phyloP scores from a whole-genome alignment of 768 basidiomycete genomes.

The Leccinum subtestaceum region DNA sequence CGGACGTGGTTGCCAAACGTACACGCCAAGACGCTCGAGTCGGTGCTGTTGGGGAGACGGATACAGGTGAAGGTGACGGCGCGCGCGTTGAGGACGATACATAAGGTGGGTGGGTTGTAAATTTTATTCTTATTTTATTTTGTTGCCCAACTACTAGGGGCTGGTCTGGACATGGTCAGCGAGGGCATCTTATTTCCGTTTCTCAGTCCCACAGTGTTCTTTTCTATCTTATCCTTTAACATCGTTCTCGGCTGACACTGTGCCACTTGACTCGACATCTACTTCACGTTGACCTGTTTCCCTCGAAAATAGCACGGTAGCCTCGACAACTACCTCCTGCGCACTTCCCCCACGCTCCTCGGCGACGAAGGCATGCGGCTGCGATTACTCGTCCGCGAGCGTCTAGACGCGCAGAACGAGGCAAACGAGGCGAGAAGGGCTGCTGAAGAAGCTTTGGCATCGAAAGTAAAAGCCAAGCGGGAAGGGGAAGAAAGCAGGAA shows the following conservation, averaged over 20 bases:
- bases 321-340: conserved; percentile 64
- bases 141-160: not conserved
- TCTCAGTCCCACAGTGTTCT: not conserved
- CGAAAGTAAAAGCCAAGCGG: conserved; percentile 9
- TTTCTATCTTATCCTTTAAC: not conserved
- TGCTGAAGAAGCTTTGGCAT: conserved; percentile 18
- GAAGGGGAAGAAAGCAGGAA: conserved; percentile 4
- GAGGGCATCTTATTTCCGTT: no score
- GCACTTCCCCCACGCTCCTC: conserved; percentile 38
- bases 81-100: conserved; percentile 74
- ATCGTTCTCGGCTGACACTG: not conserved
- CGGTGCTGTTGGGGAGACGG: conserved; percentile 56
- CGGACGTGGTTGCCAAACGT: conserved; percentile 88
- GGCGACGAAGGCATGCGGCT: conserved; percentile 45
- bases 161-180: no score
- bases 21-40: conserved; percentile 70
- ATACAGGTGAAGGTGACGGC: conserved; percentile 73
- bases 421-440: conserved; percentile 18
- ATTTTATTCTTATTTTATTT: not conserved
- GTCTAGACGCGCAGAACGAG: conserved; percentile 20
- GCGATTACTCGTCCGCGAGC: conserved; percentile 39
- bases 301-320: conserved; percentile 53
- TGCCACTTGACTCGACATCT: not conserved
- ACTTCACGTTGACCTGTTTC: no score
- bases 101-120: conserved; percentile 56